These are phyloP conservation scores for Fusarium circinatum DNA, from an alignment of 2,329 filamentous ascomycete species.

Conservation along the genomic window DNA sequence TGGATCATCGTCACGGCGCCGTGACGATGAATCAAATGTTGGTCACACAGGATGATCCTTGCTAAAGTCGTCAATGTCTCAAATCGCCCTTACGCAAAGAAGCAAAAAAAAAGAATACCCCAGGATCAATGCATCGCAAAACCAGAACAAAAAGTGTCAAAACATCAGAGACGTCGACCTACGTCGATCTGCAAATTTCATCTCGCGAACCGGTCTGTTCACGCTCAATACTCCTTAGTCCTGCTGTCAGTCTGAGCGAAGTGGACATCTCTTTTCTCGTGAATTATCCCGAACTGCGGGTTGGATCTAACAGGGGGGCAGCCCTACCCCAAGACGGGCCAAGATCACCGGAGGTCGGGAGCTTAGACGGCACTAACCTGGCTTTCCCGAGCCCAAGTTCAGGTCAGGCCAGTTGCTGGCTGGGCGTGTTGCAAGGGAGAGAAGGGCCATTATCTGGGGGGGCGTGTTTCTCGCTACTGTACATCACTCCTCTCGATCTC, in stretches of 20 bases:
- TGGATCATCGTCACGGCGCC: background rate
- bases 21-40: background rate
- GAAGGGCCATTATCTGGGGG: background rate
- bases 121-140: background rate
- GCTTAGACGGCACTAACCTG: conserved; percentile 1
- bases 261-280: background rate
- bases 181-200: conserved; percentile 21
- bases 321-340: conserved; percentile 11
- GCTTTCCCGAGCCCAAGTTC: conserved; percentile 20
- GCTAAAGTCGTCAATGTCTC: conserved; percentile 5
- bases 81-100: conserved; percentile 23
- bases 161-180: conserved; percentile 8
- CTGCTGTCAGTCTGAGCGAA: conserved; percentile 18
- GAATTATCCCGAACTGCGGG: conserved; percentile 20
- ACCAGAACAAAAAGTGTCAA: too few relatives aligned
- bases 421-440: conserved; percentile 11
- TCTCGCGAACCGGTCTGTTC: background rate
- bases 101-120: background rate
- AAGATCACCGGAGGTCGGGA: conserved; percentile 35
- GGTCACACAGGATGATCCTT: conserved; percentile 18
- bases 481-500: background rate
- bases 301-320: conserved; percentile 20
- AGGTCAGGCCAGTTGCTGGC: background rate
- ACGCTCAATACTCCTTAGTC: background rate
- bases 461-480: background rate